Conservation (phyloP, 2,329 filamentous ascomycete genomes). For the Aureobasidium mangrovei region DNA sequence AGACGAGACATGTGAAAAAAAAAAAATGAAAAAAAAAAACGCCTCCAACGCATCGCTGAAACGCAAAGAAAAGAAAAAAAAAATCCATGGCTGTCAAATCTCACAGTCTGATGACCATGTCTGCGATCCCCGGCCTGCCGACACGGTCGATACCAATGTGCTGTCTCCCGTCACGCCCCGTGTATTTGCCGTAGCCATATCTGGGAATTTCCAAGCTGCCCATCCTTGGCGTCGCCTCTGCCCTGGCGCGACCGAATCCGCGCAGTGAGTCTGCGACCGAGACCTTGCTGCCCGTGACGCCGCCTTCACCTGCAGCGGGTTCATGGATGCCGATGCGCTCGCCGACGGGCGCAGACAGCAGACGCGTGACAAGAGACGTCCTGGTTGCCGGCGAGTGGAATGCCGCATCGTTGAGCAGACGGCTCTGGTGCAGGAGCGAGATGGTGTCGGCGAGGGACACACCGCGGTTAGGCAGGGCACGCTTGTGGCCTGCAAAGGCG, state of each 20-base stretch:
- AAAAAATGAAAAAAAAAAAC: neutral
- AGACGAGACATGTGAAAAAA: neutral
- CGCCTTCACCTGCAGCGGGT: conserved; percentile 14
- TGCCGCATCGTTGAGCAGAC: conserved; percentile 61
- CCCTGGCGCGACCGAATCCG: conserved; percentile 25
- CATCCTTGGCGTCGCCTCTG: conserved; percentile 9
- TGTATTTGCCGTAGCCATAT: conserved; percentile 51
- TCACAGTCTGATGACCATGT: conserved; percentile 10
- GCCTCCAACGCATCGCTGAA: neutral
- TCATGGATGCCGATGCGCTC: conserved; percentile 36
- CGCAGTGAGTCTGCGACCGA: conserved; percentile 25
- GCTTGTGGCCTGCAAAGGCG: conserved; percentile 51
- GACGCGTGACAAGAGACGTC: conserved; percentile 56
- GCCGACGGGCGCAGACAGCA: conserved; percentile 48
- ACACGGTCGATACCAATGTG: conserved; percentile 53
- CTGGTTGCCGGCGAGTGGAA: conserved; percentile 63
- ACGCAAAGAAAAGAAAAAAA: neutral
- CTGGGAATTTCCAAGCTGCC: conserved; percentile 24
- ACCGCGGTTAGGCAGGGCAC: conserved; percentile 63
- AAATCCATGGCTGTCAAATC: neutral
- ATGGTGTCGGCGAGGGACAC: conserved; percentile 67
- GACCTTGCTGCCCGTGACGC: conserved; percentile 21
- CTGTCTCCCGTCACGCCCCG: conserved; percentile 50
- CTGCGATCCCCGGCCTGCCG: conserved; percentile 31
- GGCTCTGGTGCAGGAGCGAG: conserved; percentile 65